These are phyloP conservation scores for Candida koratica DNA, from an alignment of 805 yeast genomes.

Conservation along the genomic window DNA sequence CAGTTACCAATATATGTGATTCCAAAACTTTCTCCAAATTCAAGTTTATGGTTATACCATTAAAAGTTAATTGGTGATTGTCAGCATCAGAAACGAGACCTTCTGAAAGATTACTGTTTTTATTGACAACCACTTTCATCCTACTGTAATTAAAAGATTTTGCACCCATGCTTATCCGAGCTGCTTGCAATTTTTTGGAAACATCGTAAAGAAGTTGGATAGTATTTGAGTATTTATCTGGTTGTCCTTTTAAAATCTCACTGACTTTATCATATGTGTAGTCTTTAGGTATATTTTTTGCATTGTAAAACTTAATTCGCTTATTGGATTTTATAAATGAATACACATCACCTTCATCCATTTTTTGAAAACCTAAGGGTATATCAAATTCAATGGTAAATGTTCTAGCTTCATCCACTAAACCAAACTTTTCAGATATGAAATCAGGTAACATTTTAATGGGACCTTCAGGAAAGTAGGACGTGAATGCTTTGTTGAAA, in stretches of 20 bases:
- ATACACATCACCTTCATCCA: slow-evolving; percentile 12
- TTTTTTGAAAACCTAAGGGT: slow-evolving; percentile 4
- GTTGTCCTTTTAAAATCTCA: slow-evolving; percentile 17
- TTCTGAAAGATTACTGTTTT: slow-evolving; percentile 1
- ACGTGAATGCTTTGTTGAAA: slow-evolving; percentile 55
- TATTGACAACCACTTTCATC: slow-evolving; percentile 1
- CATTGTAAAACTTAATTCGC: slow-evolving; percentile 23
- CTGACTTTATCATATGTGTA: slow-evolving; percentile 62
- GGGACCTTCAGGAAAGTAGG: slow-evolving; percentile 66
- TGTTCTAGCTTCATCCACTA: slow-evolving; percentile 49
- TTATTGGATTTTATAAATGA: slow-evolving; percentile 17
- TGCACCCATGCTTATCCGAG: slow-evolving; percentile 17
- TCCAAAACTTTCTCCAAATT: slow-evolving; percentile 8
- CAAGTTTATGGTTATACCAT: slow-evolving; percentile 15
- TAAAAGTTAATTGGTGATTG: slow-evolving; percentile 18
- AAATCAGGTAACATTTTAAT: slow-evolving; percentile 67
- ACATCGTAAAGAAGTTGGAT: slow-evolving; percentile 26
- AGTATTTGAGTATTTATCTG: slow-evolving; percentile 22
- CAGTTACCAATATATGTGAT: slow-evolving; percentile 69
- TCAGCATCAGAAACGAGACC: slow-evolving; percentile 3
- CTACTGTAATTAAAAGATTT: slow-evolving; percentile 11
- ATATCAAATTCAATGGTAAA: slow-evolving; percentile 35
- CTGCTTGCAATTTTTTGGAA: slow-evolving; percentile 23
- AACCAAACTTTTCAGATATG: slow-evolving; percentile 48
- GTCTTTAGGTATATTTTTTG: slow-evolving; percentile 28